These are phyloP conservation scores for Oehlia diaphana DNA, from an alignment of 192 early-diverging fungal species.

Conservation along the genomic window DNA sequence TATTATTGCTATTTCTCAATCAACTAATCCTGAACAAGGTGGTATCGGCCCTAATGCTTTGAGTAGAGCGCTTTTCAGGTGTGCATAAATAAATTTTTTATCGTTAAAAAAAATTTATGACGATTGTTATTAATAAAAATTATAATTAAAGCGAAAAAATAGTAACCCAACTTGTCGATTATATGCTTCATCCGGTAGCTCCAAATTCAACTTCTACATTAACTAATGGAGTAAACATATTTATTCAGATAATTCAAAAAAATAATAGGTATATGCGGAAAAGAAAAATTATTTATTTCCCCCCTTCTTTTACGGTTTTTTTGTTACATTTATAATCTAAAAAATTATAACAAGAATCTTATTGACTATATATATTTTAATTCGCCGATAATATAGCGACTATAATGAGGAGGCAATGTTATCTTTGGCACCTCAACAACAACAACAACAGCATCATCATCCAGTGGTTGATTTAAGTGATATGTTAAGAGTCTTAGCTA, in stretches of 20 bases:
- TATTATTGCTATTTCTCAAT: conserved; percentile 80
- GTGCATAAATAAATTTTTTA: not conserved
- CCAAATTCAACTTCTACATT: conserved; percentile 85
- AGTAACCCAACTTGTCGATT: conserved; percentile 74
- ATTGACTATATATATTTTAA: too few relatives aligned
- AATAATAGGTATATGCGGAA: conserved; percentile 77
- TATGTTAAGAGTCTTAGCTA: conserved; percentile 83
- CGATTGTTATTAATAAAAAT: conserved; percentile 21
- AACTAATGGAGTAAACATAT: conserved; percentile 92
- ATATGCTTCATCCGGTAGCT: conserved; percentile 81
- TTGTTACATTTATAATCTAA: not conserved
- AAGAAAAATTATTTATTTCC: not conserved
- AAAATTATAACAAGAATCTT: not conserved
- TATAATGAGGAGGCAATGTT: conserved; percentile 40
- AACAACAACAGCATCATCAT: conserved; percentile 28
- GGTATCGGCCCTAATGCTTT: conserved; percentile 67
- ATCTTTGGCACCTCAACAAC: conserved; percentile 27
- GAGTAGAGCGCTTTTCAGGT: conserved; percentile 60
- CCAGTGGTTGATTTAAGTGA: conserved; percentile 81
- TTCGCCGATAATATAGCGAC: conserved; percentile 30
- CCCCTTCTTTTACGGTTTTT: not conserved
- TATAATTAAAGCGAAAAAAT: conserved; percentile 62
- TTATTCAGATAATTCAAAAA: conserved; percentile 96
- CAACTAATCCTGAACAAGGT: conserved; percentile 62
- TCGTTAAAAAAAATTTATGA: not conserved